Evolutionary conservation across 176 grass and related monocot genomes (phyloP).

Genomic region (Zea luxurians): DNA sequence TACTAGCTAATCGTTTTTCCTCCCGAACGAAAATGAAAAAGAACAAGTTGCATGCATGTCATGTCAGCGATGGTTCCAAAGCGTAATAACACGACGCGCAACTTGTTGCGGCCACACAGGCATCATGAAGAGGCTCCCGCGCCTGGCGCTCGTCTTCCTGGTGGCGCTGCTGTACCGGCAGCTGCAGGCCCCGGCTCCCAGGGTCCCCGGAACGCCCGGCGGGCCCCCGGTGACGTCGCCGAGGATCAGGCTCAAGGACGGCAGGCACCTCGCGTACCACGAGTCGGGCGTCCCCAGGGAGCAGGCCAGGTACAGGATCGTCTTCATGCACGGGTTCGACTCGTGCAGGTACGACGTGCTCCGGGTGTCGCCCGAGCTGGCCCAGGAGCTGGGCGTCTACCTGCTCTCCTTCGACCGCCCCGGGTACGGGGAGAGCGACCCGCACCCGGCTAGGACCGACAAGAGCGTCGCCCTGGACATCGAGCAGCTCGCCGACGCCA

Average conservation of each 20-base stretch:
- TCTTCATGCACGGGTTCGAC: conserved; percentile 82
- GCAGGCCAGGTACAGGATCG: conserved; percentile 62
- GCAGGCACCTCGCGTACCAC: conserved; percentile 69
- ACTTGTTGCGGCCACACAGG: not conserved
- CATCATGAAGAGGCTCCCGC: conserved; percentile 30
- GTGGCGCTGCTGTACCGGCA: conserved; percentile 44
- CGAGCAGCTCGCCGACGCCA: conserved; percentile 59
- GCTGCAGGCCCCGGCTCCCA: conserved; percentile 57
- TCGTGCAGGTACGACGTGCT: conserved; percentile 66
- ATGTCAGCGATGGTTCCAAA: no score
- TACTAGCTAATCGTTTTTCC: no score
- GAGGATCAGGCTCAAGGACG: conserved; percentile 59
- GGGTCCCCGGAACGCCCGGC: conserved; percentile 42
- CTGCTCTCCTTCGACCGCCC: conserved; percentile 73
- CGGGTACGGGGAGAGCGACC: conserved; percentile 90
- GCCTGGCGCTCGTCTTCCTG: conserved; percentile 42
- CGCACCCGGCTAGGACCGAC: conserved; percentile 50
- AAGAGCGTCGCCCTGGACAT: conserved; percentile 67
- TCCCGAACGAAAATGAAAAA: no score
- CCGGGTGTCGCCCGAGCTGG: conserved; percentile 53
- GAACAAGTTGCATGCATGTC: no score
- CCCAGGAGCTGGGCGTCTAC: conserved; percentile 64
- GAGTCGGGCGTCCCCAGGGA: conserved; percentile 68
- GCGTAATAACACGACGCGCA: no score
- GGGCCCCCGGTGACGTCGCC: conserved; percentile 59